A percentile compares a stretch with the other conserved stretches of the same genome.
Evolutionary conservation across 2,329 filamentous ascomycete species (phyloP).

Genomic region (Arthrinium phaeospermum): DNA sequence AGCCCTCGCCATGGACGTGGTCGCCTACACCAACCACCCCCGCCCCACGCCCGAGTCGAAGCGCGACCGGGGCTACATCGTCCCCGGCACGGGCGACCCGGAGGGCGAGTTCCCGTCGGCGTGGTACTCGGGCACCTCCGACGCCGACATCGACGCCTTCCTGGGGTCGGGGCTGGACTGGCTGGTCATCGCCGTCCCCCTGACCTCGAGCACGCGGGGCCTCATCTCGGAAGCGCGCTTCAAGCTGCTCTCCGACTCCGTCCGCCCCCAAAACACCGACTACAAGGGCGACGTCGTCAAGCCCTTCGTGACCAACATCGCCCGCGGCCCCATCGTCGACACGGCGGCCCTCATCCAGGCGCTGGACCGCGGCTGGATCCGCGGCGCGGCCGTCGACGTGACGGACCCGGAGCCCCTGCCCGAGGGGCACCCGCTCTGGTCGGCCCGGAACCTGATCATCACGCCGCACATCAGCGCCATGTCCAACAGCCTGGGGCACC

Average conservation of each 20-base stretch:
- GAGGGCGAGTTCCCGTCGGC: constrained; percentile 46
- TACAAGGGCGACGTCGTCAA: not conserved
- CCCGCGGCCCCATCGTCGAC: constrained; percentile 52
- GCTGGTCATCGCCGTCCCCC: constrained; percentile 47
- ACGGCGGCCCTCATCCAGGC: constrained; percentile 59
- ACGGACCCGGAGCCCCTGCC: constrained; percentile 74
- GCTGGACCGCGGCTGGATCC: constrained; percentile 45
- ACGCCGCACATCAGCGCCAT: constrained; percentile 41
- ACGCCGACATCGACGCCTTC: constrained; percentile 45
- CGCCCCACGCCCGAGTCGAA: constrained; percentile 64
- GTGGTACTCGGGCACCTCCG: constrained; percentile 47
- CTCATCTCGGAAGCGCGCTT: constrained; percentile 50
- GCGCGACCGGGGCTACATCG: constrained; percentile 64
- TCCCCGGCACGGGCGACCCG: constrained; percentile 63
- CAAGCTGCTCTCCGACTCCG: constrained; percentile 35
- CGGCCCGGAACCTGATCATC: constrained; percentile 64
- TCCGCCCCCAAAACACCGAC: constrained; percentile 41
- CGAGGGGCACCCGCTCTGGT: constrained; percentile 66
- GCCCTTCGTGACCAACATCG: constrained; percentile 66
- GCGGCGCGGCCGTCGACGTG: constrained; percentile 71
- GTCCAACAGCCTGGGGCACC: constrained; percentile 34
- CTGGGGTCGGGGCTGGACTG: constrained; percentile 49
- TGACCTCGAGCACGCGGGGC: constrained; percentile 45
- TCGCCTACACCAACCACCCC: constrained; percentile 71
- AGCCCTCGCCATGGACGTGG: constrained; percentile 68